Percentiles rank a stretch among this genome's conserved stretches.
These are phyloP conservation scores for Verticillium longisporum DNA, from an alignment of 2,329 filamentous ascomycete genomes.

Conservation along the genomic window DNA sequence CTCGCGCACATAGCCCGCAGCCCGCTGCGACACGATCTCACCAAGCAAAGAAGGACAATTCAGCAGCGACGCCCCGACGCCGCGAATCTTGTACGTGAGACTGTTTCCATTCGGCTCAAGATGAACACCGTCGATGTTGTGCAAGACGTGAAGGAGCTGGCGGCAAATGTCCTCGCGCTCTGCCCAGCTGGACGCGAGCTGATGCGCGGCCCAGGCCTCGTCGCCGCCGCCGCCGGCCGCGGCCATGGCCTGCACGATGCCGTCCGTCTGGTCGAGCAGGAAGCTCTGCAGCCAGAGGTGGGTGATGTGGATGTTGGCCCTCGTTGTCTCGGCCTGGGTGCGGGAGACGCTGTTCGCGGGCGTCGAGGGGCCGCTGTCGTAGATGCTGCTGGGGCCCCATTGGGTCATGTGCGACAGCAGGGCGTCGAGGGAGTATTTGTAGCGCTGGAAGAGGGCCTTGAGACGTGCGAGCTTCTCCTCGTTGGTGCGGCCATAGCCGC, in stretches of 20 bases:
- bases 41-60: slow-evolving; percentile 22
- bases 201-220: too few species aligned
- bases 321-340: slow-evolving; percentile 17
- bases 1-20: slow-evolving; percentile 20
- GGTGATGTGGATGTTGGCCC: slow-evolving; percentile 27
- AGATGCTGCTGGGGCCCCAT: slow-evolving; percentile 9
- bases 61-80: slow-evolving; percentile 24
- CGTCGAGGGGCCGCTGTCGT: neutral
- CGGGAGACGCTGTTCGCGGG: neutral
- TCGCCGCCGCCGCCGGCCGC: neutral
- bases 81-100: slow-evolving; percentile 25
- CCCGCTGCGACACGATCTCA: slow-evolving; percentile 15
- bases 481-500: slow-evolving; percentile 2
- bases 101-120: slow-evolving; percentile 27
- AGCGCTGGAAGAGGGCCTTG: slow-evolving; percentile 17
- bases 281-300: slow-evolving; percentile 29
- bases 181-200: slow-evolving; percentile 17
- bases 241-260: slow-evolving; percentile 6
- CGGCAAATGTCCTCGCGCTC: slow-evolving; percentile 28
- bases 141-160: slow-evolving; percentile 26
- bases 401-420: slow-evolving; percentile 16
- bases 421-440: slow-evolving; percentile 22
- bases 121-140: slow-evolving; percentile 21
- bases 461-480: slow-evolving; percentile 15
- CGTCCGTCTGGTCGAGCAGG: slow-evolving; percentile 24